A percentile compares a stretch with the other conserved stretches of the same genome.
These are phyloP conservation scores for Boletus smithii DNA, from an alignment of 1,284 basidiomycete genomes.

Conservation along the genomic window DNA sequence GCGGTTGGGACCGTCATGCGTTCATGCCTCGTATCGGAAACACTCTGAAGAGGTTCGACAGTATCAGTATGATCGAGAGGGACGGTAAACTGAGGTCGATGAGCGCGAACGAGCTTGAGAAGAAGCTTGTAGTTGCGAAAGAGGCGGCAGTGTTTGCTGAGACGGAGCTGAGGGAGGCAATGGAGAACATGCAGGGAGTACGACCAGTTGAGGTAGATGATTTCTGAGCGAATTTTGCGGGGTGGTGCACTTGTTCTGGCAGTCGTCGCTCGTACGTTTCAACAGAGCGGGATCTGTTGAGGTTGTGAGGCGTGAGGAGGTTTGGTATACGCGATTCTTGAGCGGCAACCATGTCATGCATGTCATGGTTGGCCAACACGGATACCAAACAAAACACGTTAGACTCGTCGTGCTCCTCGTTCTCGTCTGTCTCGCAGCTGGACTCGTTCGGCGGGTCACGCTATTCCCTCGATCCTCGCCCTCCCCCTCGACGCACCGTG, in stretches of 20 bases:
- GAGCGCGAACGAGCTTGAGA: slow-evolving; percentile 68
- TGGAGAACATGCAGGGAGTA: slow-evolving; percentile 60
- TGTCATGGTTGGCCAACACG: slow-evolving; percentile 23
- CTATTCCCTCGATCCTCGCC: background rate
- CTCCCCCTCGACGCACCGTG: background rate
- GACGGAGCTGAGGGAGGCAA: slow-evolving; percentile 65
- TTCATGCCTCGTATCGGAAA: slow-evolving; percentile 64
- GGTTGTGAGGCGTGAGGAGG: background rate
- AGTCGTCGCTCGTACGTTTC: background rate
- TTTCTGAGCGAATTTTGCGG: slow-evolving; percentile 15
- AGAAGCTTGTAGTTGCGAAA: slow-evolving; percentile 64
- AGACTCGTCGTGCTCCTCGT: slow-evolving; percentile 20
- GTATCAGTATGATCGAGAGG: slow-evolving; percentile 53
- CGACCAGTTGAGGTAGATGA: slow-evolving; percentile 46
- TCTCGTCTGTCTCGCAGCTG: slow-evolving; percentile 20
- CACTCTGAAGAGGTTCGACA: slow-evolving; percentile 65
- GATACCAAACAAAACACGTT: slow-evolving; percentile 14
- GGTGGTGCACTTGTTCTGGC: background rate
- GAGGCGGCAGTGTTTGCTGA: slow-evolving; percentile 69
- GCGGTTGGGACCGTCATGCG: slow-evolving; percentile 71
- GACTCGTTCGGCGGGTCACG: slow-evolving; percentile 9
- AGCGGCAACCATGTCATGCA: slow-evolving; percentile 23
- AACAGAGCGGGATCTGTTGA: background rate
- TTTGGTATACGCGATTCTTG: background rate
- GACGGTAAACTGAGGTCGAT: slow-evolving; percentile 48